Percentiles rank a stretch among this genome's conserved stretches.
These are phyloP conservation scores for Russula emetica DNA, from an alignment of 768 basidiomycete genomes.

Conservation along the genomic window DNA sequence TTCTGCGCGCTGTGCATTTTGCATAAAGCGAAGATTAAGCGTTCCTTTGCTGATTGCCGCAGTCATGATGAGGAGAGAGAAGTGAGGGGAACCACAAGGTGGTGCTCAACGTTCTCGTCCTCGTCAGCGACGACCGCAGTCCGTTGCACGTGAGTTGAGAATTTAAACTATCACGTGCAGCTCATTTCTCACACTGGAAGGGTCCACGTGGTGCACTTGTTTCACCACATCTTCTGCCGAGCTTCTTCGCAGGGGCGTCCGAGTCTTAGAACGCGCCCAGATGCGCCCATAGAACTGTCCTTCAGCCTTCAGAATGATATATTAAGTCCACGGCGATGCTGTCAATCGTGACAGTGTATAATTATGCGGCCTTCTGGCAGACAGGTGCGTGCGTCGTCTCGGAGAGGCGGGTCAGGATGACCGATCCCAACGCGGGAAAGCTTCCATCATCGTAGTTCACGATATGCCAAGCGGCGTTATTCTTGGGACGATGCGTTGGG, in stretches of 20 bases:
- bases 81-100: background rate
- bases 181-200: background rate
- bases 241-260: background rate
- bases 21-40: conserved; percentile 28
- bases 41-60: conserved; percentile 25
- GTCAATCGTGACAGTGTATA: conserved; percentile 14
- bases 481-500: background rate
- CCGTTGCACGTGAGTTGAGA: background rate
- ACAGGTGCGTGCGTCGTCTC: background rate
- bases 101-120: background rate
- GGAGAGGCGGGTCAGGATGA: background rate
- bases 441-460: background rate
- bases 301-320: conserved; percentile 10
- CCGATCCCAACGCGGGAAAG: background rate
- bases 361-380: background rate
- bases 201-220: no score
- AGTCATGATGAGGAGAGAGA: conserved; percentile 6
- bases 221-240: background rate
- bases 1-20: conserved; percentile 18
- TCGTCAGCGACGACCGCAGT: background rate
- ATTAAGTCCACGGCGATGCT: conserved; percentile 23
- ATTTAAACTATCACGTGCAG: background rate
- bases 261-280: background rate
- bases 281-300: background rate
- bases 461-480: conserved; percentile 1